Evolutionary conservation across 306 rosid species (phyloP).

Genomic region (Acacia melanoxylon): DNA sequence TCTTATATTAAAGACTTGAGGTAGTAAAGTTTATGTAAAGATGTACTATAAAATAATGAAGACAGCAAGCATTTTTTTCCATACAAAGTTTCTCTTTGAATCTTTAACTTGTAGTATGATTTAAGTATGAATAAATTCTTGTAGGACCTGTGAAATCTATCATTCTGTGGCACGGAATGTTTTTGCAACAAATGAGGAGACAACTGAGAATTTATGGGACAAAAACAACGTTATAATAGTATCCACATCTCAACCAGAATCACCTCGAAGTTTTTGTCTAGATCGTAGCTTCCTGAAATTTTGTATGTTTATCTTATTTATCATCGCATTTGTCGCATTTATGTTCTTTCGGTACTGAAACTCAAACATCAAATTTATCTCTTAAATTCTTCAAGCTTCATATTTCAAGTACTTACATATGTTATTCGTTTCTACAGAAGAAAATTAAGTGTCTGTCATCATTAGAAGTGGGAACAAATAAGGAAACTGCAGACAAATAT

Average conservation of each 20-base stretch:
- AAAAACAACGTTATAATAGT: slow-evolving; percentile 41
- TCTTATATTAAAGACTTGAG: too few species aligned
- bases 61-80: not conserved
- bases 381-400: not conserved
- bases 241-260: slow-evolving; percentile 43
- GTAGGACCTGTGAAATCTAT: slow-evolving; percentile 93
- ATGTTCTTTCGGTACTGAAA: not conserved
- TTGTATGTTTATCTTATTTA: slow-evolving; percentile 82
- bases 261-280: slow-evolving; percentile 70
- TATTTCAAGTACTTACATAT: not conserved
- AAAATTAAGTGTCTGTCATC: not conserved
- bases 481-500: not conserved
- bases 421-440: not conserved
- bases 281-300: slow-evolving; percentile 88
- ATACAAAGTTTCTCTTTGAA: not conserved
- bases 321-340: slow-evolving; percentile 65
- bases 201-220: slow-evolving; percentile 54
- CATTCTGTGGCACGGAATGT: slow-evolving; percentile 80
- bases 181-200: slow-evolving; percentile 60
- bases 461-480: not conserved
- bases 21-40: not conserved
- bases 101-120: not conserved
- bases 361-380: not conserved
- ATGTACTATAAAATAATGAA: not conserved
- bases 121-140: slow-evolving; percentile 28